Evolutionary conservation across 1,284 basidiomycete species (phyloP), one percentile per base, ranked within the genome.

Genomic region (Boletellus dicymbophilus): DNA sequence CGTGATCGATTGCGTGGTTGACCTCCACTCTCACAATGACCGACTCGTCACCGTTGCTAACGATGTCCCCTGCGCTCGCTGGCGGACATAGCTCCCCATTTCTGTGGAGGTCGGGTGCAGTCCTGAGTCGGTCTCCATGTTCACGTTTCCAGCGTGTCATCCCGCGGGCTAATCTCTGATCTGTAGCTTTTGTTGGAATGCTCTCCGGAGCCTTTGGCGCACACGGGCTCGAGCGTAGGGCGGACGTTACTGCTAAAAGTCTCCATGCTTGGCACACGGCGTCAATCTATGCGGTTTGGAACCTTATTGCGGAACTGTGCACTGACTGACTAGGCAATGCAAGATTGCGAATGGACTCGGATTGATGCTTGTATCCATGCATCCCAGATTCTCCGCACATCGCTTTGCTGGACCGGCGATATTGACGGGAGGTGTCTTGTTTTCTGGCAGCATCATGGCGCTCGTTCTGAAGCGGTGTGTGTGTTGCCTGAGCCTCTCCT

Each of bases 311-410:
- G 15, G 20, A 27, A 33, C 37, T 36, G 16, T 34, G 25, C 16
- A 11, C 26, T 42, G 28, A 49, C 56, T 70, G 41, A 68, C 40
- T n/a, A 16, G 16, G 30, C 20, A 28, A 7, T 39, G 11, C 28
- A 53, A 90, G 85, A 77, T 93, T 43, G 85, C 81, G 65, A 93
- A 93, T 58, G 92, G 91, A 15, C 75, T 94, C 16, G 88, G 80
- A 0, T 70, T 93, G 34, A 71, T 93, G 54, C 71, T 84, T 9
- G 68, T 93, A 22, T 90, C 88, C 0, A 69, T 85, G 59, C 88
- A 93, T 68, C 87, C 81, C 2, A 76, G 79, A 26, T 87, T 89
- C 61, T 74, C 82, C 0, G 53, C 61, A 3, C 84, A 89, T 62
- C 73, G 76, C 36, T 83, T 86, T 58, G 86, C 89, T n/a, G 84